phyloP scores from a whole-genome alignment of 257 asterid species.

The Orobanche coerulescens region DNA sequence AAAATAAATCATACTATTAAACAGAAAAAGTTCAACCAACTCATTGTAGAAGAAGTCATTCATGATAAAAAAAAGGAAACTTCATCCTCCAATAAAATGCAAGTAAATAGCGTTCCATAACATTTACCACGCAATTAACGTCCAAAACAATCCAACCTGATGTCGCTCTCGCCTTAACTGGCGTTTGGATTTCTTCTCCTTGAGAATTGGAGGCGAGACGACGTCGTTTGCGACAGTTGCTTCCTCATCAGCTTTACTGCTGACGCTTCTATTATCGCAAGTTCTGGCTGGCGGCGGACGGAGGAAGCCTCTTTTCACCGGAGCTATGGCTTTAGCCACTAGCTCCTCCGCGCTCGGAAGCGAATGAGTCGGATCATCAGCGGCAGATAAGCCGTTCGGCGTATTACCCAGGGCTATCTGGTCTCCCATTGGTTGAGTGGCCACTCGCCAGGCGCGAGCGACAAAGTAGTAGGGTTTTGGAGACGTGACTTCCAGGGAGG shows the following conservation, averaged over 20 bases:
- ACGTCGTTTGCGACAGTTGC: conserved; percentile 20
- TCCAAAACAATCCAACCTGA: conserved; percentile 35
- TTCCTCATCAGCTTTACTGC: conserved; percentile 19
- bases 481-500: conserved; percentile 3
- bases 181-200: conserved; percentile 91
- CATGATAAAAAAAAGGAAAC: neutral
- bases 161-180: conserved; percentile 89
- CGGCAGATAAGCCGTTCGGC: conserved; percentile 6
- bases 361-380: neutral
- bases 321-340: conserved; percentile 78
- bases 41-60: neutral
- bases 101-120: neutral
- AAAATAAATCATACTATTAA: neutral
- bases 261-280: conserved; percentile 6
- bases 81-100: neutral
- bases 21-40: neutral
- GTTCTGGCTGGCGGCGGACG: conserved; percentile 57
- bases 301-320: conserved; percentile 65
- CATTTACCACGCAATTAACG: neutral
- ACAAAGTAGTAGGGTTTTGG: conserved; percentile 31
- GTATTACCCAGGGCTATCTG: conserved; percentile 8
- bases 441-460: neutral
- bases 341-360: conserved; percentile 49
- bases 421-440: conserved; percentile 42
- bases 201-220: conserved; percentile 35